Conservation (phyloP, 2,329 filamentous ascomycete species). For the Ophiosphaerella narmari region DNA sequence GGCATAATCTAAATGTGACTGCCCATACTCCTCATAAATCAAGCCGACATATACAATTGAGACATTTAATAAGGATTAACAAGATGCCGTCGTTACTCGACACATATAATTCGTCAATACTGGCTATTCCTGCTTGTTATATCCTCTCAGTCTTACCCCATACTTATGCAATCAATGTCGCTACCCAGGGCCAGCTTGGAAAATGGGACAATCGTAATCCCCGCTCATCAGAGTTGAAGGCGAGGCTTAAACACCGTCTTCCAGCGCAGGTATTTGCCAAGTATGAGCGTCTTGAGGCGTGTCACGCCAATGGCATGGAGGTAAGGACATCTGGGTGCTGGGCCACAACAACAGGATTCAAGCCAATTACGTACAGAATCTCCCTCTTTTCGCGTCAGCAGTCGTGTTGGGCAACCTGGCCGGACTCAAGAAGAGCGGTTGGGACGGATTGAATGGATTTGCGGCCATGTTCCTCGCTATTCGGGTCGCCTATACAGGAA, state of each 20-base stretch:
- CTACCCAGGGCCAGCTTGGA: constrained; percentile 41
- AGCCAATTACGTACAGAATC: constrained; percentile 28
- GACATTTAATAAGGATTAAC: not conserved
- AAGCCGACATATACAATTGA: not conserved
- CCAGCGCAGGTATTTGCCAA: constrained; percentile 44
- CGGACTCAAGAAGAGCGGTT: constrained; percentile 35
- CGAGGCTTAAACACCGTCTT: constrained; percentile 44
- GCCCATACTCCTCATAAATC: too few species aligned
- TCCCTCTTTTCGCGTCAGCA: constrained; percentile 52
- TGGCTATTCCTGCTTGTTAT: constrained; percentile 53
- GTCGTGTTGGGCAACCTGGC: constrained; percentile 52
- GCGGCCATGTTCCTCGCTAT: constrained; percentile 43
- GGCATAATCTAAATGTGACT: not conserved
- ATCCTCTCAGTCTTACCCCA: constrained; percentile 50
- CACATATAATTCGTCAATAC: constrained; percentile 46
- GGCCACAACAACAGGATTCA: not conserved
- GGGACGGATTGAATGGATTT: constrained; percentile 45
- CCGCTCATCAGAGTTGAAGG: constrained; percentile 42
- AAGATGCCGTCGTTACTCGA: constrained; percentile 24
- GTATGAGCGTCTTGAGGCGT: constrained; percentile 53
- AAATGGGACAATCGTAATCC: constrained; percentile 53
- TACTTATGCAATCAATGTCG: constrained; percentile 43
- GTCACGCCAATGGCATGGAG: constrained; percentile 54
- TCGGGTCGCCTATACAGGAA: constrained; percentile 43
- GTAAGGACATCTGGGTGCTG: constrained; percentile 1